Conservation (phyloP, 164 flowering plant species). For the Dillenia turbinata region DNA sequence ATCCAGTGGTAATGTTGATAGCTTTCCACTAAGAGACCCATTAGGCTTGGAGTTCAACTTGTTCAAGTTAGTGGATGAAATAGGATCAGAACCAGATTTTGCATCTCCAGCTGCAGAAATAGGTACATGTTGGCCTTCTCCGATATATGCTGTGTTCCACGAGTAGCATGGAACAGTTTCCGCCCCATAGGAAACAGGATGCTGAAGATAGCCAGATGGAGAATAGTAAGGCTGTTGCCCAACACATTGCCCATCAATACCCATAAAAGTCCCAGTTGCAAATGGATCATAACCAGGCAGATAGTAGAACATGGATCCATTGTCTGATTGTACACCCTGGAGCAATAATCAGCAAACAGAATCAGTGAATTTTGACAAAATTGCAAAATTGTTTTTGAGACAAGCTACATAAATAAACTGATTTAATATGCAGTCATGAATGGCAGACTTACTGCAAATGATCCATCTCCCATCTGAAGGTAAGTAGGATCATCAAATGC, state of each 20-base stretch:
- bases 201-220: conserved; percentile 29
- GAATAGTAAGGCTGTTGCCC: conserved; percentile 29
- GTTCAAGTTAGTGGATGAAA: conserved; percentile 21
- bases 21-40: conserved; percentile 14
- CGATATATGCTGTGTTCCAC: conserved; percentile 23
- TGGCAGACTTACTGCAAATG: no score
- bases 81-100: conserved; percentile 19
- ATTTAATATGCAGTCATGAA: no score
- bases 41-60: conserved; percentile 23
- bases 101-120: conserved; percentile 15
- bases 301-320: conserved; percentile 29
- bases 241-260: conserved; percentile 34
- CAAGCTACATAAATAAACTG: no score
- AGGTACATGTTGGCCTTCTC: conserved; percentile 21
- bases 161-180: conserved; percentile 27
- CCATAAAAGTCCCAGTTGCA: conserved; percentile 26
- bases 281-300: conserved; percentile 37
- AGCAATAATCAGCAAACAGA: conserved; percentile 4
- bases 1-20: conserved; percentile 12
- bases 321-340: conserved; percentile 41
- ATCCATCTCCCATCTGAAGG: no score
- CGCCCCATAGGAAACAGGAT: conserved; percentile 27
- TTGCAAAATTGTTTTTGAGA: no score
- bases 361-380: no score
- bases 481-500: no score